phyloP scores from a whole-genome alignment of 140 eudicot species.

The Cichorium intybus region DNA sequence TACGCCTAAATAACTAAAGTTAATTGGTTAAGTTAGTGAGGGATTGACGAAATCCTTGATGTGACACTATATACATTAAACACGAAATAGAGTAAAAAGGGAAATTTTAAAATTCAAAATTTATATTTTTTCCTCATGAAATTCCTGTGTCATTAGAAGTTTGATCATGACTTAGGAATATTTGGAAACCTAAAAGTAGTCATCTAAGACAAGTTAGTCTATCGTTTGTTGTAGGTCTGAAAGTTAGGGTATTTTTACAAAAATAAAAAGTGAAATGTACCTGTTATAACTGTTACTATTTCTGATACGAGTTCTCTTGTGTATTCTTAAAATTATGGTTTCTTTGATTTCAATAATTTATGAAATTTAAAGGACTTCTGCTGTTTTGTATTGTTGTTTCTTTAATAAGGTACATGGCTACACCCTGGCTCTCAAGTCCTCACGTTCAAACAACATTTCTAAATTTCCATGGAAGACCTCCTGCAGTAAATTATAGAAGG shows the following conservation, averaged over 20 bases:
- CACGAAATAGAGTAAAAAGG: not conserved
- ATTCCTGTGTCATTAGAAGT: not conserved
- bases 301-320: too few species aligned
- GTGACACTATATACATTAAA: not conserved
- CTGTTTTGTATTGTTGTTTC: conserved; percentile 6
- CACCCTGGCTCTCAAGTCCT: conserved; percentile 97
- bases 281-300: too few species aligned
- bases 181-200: not conserved
- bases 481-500: conserved; percentile 69
- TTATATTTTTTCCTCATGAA: not conserved
- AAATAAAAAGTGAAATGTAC: too few species aligned
- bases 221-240: too few species aligned
- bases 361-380: not conserved
- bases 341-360: too few species aligned
- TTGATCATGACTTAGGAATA: not conserved
- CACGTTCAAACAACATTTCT: conserved; percentile 76
- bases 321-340: too few species aligned
- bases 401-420: conserved; percentile 61
- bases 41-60: not conserved
- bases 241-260: too few species aligned
- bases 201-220: not conserved
- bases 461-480: conserved; percentile 73
- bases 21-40: not conserved
- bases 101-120: too few species aligned
- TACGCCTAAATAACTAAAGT: not conserved